Evolutionary conservation across 331 rosid genomes (phyloP).

Genomic region (Acacia pycnantha): DNA sequence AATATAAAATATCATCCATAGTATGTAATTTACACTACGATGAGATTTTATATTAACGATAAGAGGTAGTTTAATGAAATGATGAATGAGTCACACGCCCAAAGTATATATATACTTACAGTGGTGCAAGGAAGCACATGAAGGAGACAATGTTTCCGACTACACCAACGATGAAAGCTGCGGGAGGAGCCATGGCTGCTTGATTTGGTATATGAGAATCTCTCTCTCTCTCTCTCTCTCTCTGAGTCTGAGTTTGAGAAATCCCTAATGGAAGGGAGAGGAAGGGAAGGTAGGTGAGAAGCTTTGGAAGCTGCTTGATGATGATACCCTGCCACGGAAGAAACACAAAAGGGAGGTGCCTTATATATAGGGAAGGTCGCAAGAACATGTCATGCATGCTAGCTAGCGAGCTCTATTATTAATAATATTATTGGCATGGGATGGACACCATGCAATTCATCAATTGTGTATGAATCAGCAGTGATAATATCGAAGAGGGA

Average conservation of each 20-base stretch:
- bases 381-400: background rate
- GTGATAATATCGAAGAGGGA: background rate
- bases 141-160: slow-evolving; percentile 59
- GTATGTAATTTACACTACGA: too few species aligned
- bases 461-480: background rate
- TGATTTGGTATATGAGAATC: background rate
- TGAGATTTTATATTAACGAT: too few species aligned
- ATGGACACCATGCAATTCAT: slow-evolving; percentile 34
- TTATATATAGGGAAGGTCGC: slow-evolving; percentile 43
- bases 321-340: slow-evolving; percentile 25
- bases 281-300: slow-evolving; percentile 19
- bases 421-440: background rate
- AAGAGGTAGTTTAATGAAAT: too few species aligned
- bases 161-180: slow-evolving; percentile 51
- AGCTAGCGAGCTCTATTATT: background rate
- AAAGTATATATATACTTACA: slow-evolving; percentile 36
- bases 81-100: too few species aligned
- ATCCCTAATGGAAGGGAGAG: slow-evolving; percentile 25
- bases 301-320: slow-evolving; percentile 4
- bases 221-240: slow-evolving; percentile 1
- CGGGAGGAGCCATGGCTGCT: slow-evolving; percentile 28
- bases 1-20: too few species aligned
- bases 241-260: slow-evolving; percentile 15
- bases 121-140: slow-evolving; percentile 46
- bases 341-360: background rate